phyloP scores from a whole-genome alignment of 176 grass and related monocot genomes.

The Aechmea fasciata region DNA sequence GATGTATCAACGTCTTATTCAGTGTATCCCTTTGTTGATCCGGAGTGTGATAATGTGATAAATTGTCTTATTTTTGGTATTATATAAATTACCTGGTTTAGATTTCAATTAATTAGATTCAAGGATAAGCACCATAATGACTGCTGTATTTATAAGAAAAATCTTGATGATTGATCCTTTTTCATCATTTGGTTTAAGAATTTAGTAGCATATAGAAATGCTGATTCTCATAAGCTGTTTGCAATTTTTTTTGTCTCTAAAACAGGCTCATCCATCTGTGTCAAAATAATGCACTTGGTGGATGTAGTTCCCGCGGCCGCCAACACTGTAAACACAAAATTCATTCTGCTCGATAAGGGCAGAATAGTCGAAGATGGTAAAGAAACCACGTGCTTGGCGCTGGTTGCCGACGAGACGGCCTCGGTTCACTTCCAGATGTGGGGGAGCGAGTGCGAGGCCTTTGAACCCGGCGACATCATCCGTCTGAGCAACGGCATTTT shows the following conservation, averaged over 20 bases:
- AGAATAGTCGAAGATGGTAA: conserved; percentile 7
- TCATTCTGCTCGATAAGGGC: conserved; percentile 60
- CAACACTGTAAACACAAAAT: conserved; percentile 64
- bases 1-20: no score
- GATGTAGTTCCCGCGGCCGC: conserved; percentile 53
- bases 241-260: neutral
- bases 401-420: conserved; percentile 64
- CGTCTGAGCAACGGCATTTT: conserved; percentile 58
- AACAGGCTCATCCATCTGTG: conserved; percentile 7
- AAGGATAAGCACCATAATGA: no score
- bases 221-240: neutral
- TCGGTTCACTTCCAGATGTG: conserved; percentile 73
- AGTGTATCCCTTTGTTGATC: no score
- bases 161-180: no score
- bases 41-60: no score
- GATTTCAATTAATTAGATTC: no score
- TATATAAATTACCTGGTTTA: no score
- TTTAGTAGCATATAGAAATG: neutral
- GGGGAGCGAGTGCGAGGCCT: conserved; percentile 59
- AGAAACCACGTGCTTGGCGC: conserved; percentile 49
- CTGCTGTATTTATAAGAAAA: no score
- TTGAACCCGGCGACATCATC: conserved; percentile 70
- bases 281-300: conserved; percentile 31
- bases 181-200: no score
- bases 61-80: no score